Evolutionary conservation across 2,329 filamentous ascomycete species (phyloP).

Genomic region (Aspergillus arachidicola): DNA sequence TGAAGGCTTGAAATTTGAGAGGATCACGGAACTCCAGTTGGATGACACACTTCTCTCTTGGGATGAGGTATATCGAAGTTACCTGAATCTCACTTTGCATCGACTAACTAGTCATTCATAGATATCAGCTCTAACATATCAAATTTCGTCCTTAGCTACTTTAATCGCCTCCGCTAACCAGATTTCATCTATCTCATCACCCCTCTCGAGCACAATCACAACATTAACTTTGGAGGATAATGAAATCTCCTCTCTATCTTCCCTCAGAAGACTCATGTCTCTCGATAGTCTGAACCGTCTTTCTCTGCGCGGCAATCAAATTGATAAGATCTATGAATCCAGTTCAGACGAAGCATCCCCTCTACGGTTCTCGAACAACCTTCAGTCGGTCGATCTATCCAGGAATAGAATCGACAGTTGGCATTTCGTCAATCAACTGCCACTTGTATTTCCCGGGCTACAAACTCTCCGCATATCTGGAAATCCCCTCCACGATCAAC

Average conservation of each 20-base stretch:
- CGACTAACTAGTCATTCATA: conserved; percentile 25
- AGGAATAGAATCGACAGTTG: conserved; percentile 71
- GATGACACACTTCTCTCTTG: conserved; percentile 69
- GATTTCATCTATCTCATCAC: conserved; percentile 31
- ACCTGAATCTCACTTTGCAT: not conserved
- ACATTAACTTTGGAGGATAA: conserved; percentile 55
- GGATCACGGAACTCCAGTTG: conserved; percentile 63
- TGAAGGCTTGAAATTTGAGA: conserved; percentile 47
- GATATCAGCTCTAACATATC: conserved; percentile 37
- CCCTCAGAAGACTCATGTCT: conserved; percentile 52
- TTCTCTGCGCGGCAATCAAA: conserved; percentile 74
- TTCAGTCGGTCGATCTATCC: conserved; percentile 72
- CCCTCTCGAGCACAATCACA: conserved; percentile 42
- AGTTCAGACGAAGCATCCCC: conserved; percentile 28
- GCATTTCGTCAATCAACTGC: conserved; percentile 72
- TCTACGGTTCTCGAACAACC: conserved; percentile 55
- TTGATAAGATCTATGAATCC: conserved; percentile 52
- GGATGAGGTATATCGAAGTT: conserved; percentile 58
- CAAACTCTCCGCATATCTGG: conserved; percentile 75
- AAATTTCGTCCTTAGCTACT: conserved; percentile 38
- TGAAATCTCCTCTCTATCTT: conserved; percentile 36
- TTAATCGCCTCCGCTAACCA: conserved; percentile 42
- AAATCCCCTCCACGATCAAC: conserved; percentile 76
- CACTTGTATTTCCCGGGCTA: conserved; percentile 70
- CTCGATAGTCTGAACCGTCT: conserved; percentile 56